Percentiles rank a stretch among this genome's conserved stretches.
These are phyloP conservation scores for Gypsophila paniculata DNA, from an alignment of 179 eudicot genomes.

Conservation along the genomic window DNA sequence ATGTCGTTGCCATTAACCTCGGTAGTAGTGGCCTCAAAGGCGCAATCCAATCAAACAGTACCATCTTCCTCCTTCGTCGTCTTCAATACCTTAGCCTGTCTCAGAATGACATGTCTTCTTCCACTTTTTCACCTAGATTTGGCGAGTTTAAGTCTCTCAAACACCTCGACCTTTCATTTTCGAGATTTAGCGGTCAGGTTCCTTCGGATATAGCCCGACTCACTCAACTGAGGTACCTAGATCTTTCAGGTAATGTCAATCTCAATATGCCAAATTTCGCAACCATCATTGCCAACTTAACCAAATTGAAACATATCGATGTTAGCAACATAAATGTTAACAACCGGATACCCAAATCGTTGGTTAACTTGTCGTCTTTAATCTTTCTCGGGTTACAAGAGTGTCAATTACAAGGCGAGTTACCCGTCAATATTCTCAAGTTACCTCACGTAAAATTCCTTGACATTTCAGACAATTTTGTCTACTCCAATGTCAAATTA, in stretches of 20 bases:
- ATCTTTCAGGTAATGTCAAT: not conserved
- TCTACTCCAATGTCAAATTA: not conserved
- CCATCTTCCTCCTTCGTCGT: conserved; percentile 3
- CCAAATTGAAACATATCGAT: not conserved
- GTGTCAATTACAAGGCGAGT: not conserved
- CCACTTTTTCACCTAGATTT: not conserved
- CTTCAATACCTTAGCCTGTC: not conserved
- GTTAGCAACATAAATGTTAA: not conserved
- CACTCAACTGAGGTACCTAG: not conserved
- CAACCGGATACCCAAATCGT: not conserved
- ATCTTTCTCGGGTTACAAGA: not conserved
- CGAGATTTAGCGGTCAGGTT: not conserved
- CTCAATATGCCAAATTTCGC: not conserved
- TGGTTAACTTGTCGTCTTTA: not conserved
- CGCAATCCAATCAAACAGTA: conserved; percentile 1
- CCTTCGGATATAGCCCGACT: conserved; percentile 6
- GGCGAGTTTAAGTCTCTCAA: not conserved
- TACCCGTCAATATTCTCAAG: not conserved
- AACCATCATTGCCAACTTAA: not conserved
- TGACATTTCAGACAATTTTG: not conserved
- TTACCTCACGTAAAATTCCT: not conserved
- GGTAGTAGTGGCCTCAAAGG: not conserved
- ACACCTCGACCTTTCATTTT: conserved; percentile 11
- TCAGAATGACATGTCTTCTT: not conserved
- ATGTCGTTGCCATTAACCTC: conserved; percentile 3